phyloP scores from a whole-genome alignment of 768 basidiomycete genomes.

The Boletus patriciae region DNA sequence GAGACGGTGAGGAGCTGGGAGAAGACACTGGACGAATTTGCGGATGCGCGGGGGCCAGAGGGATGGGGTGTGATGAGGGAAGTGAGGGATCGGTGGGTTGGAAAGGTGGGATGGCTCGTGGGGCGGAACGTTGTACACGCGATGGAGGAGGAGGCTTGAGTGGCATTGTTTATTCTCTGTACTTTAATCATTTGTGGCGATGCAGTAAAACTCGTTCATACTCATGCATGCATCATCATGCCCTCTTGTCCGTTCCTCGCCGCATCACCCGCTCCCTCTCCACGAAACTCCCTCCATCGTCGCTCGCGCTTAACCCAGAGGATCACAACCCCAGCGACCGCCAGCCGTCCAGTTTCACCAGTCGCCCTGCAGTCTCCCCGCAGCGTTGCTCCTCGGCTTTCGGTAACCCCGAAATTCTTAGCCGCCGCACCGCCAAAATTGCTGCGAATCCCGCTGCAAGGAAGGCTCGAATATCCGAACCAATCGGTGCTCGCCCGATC shows the following conservation, averaged over 20 bases:
- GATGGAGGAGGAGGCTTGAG: conserved; percentile 33
- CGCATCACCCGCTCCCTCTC: too few relatives aligned
- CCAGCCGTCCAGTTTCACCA: too few relatives aligned
- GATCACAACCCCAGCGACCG: too few relatives aligned
- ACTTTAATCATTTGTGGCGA: conserved; percentile 6
- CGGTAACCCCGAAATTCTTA: too few relatives aligned
- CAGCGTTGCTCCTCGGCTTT: too few relatives aligned
- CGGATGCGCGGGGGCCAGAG: conserved; percentile 47
- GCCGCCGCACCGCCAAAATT: too few relatives aligned
- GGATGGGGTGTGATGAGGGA: conserved; percentile 44
- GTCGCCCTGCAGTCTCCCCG: too few relatives aligned
- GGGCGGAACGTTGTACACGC: conserved; percentile 40
- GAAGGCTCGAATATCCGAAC: not conserved
- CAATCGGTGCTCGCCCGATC: conserved; percentile 12
- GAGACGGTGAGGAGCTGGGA: conserved; percentile 73
- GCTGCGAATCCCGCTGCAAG: not conserved
- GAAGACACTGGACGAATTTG: conserved; percentile 64
- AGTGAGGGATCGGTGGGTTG: conserved; percentile 65
- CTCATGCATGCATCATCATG: conserved; percentile 46
- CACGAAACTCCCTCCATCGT: too few relatives aligned
- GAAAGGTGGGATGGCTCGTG: conserved; percentile 77
- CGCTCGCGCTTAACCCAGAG: too few relatives aligned
- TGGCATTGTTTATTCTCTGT: not conserved
- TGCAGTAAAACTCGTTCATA: conserved; percentile 35
- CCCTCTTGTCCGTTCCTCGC: conserved; percentile 40